Percentiles rank a stretch among this genome's conserved stretches.
Evolutionary conservation across 177 flowering plant genomes (phyloP).

Genomic region (Vitis hybrid): DNA sequence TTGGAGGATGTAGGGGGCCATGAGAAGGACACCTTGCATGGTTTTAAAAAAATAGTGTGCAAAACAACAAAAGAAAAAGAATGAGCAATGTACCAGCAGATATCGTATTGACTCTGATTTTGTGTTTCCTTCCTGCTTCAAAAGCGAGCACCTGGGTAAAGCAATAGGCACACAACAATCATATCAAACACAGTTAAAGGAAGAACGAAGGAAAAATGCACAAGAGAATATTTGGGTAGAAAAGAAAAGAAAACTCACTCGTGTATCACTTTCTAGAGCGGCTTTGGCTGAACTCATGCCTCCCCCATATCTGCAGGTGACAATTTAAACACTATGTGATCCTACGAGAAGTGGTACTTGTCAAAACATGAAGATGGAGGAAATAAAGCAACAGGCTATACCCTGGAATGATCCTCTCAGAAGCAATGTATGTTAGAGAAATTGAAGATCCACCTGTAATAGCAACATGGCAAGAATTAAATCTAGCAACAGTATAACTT

Average conservation of each 20-base stretch:
- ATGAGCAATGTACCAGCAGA: slow-evolving; percentile 66
- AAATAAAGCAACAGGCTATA: slow-evolving; percentile 17
- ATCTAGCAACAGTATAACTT: slow-evolving; percentile 1
- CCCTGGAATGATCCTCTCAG: slow-evolving; percentile 98
- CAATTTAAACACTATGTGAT: background rate
- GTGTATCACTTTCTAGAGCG: slow-evolving; percentile 92
- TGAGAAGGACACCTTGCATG: background rate
- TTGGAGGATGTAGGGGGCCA: background rate
- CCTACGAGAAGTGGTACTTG: background rate
- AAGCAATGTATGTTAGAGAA: slow-evolving; percentile 94
- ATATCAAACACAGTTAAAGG: background rate
- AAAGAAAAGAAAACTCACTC: slow-evolving; percentile 38
- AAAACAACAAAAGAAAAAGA: background rate
- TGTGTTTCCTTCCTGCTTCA: slow-evolving; percentile 90
- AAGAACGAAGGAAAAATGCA: background rate
- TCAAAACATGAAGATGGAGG: background rate
- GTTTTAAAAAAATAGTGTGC: background rate
- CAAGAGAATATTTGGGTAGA: background rate
- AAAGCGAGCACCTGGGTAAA: slow-evolving; percentile 83
- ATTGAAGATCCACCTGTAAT: slow-evolving; percentile 83
- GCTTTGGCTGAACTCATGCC: slow-evolving; percentile 99
- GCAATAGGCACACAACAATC: background rate
- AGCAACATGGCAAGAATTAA: slow-evolving; percentile 1
- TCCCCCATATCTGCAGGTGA: slow-evolving; percentile 76
- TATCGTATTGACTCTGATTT: slow-evolving; percentile 83